A percentile compares a stretch with the other conserved stretches of the same genome.
Evolutionary conservation across 371 early-diverging fungal species (phyloP).

Genomic region (Smittium culicis): DNA sequence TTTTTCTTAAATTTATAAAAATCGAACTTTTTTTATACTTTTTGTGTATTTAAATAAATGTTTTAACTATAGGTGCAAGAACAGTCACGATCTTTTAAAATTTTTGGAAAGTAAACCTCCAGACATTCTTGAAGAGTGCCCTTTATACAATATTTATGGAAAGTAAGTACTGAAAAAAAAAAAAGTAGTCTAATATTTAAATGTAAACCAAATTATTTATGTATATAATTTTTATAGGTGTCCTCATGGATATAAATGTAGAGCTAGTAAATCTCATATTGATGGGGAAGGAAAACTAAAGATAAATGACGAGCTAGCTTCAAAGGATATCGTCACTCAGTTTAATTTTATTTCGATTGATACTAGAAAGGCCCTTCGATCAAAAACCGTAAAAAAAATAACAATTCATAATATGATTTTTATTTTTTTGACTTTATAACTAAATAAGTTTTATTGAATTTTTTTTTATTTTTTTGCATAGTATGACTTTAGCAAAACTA

Average conservation of each 20-base stretch:
- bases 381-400: slow-evolving; percentile 21
- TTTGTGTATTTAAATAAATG: slow-evolving; percentile 4
- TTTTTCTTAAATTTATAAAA: not conserved
- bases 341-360: slow-evolving; percentile 30
- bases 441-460: not conserved
- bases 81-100: slow-evolving; percentile 46
- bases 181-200: slow-evolving; percentile 4
- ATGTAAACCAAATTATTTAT: no score
- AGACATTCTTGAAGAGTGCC: slow-evolving; percentile 65
- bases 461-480: not conserved
- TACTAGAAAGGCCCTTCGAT: slow-evolving; percentile 36
- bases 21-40: not conserved
- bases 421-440: not conserved
- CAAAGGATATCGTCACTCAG: slow-evolving; percentile 17
- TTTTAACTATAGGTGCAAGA: slow-evolving; percentile 37
- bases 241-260: slow-evolving; percentile 52
- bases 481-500: slow-evolving; percentile 16
- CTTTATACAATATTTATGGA: slow-evolving; percentile 54
- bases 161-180: slow-evolving; percentile 33
- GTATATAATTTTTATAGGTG: slow-evolving; percentile 34
- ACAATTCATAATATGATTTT: not conserved
- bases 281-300: slow-evolving; percentile 36
- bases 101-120: slow-evolving; percentile 46
- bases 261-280: slow-evolving; percentile 57
- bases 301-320: slow-evolving; percentile 31